Percentiles rank a stretch among this genome's conserved stretches.
phyloP scores from a whole-genome alignment of 2,329 filamentous ascomycete species.

The Trichoderma gracile region DNA sequence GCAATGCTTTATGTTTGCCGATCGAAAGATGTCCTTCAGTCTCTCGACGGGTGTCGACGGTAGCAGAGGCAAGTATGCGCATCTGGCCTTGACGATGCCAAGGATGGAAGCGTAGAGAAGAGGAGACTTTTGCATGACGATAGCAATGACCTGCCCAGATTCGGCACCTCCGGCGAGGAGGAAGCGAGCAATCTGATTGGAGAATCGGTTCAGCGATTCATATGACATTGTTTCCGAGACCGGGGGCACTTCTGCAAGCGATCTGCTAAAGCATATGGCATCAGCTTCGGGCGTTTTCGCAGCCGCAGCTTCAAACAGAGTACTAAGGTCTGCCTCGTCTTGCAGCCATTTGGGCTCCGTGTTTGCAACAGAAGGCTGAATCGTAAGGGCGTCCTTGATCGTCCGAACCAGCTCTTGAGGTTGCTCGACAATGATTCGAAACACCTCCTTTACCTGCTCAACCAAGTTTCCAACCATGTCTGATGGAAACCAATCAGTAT shows the following conservation, averaged over 20 bases:
- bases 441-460: slow-evolving; percentile 60
- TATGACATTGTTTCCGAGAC: slow-evolving; percentile 59
- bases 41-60: slow-evolving; percentile 68
- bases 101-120: slow-evolving; percentile 73
- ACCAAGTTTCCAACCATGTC: slow-evolving; percentile 58
- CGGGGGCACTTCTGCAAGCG: slow-evolving; percentile 31
- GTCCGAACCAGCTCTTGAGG: slow-evolving; percentile 28
- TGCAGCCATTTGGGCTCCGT: slow-evolving; percentile 37
- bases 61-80: slow-evolving; percentile 77
- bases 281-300: slow-evolving; percentile 49
- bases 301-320: slow-evolving; percentile 57
- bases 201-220: slow-evolving; percentile 58
- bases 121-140: slow-evolving; percentile 76
- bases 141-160: slow-evolving; percentile 63
- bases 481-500: slow-evolving; percentile 50
- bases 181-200: slow-evolving; percentile 62
- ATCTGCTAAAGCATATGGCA: slow-evolving; percentile 65
- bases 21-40: slow-evolving; percentile 60
- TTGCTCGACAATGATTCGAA: slow-evolving; percentile 35
- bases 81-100: slow-evolving; percentile 71
- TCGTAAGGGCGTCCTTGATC: slow-evolving; percentile 32
- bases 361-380: slow-evolving; percentile 53
- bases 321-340: slow-evolving; percentile 48
- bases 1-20: slow-evolving; percentile 55
- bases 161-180: slow-evolving; percentile 51